phyloP scores from a whole-genome alignment of 2,329 filamentous ascomycete genomes.

The Tricladium varicosporioides region DNA sequence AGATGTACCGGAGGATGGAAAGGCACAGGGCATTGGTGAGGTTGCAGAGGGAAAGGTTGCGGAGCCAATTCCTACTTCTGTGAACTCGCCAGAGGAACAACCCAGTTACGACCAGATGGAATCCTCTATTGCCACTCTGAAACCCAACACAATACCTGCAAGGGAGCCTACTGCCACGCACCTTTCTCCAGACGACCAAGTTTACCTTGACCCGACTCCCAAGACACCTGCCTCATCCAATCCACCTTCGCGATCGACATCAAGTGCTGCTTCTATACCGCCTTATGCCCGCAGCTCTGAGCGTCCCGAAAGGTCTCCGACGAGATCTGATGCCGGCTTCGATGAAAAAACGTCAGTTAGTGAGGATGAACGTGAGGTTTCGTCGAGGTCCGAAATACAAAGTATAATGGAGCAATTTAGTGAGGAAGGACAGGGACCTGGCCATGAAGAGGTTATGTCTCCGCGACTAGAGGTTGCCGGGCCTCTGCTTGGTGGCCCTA shows the following conservation, averaged over 20 bases:
- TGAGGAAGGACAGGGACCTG: slow-evolving; percentile 68
- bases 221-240: slow-evolving; percentile 42
- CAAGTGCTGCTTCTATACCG: slow-evolving; percentile 34
- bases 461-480: slow-evolving; percentile 80
- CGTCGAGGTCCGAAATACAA: slow-evolving; percentile 83
- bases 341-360: slow-evolving; percentile 57
- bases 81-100: slow-evolving; percentile 1
- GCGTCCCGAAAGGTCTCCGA: slow-evolving; percentile 46
- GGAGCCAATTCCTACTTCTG: not conserved
- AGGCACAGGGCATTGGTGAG: not conserved
- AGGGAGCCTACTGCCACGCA: slow-evolving; percentile 7
- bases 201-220: slow-evolving; percentile 49
- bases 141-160: slow-evolving; percentile 21
- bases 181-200: slow-evolving; percentile 24
- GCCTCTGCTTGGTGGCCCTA: slow-evolving; percentile 65
- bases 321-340: slow-evolving; percentile 52
- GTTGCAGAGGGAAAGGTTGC: not conserved
- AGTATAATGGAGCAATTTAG: slow-evolving; percentile 97
- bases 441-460: slow-evolving; percentile 86
- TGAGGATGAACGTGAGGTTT: slow-evolving; percentile 65
- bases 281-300: slow-evolving; percentile 36
- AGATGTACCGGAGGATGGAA: not conserved
- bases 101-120: slow-evolving; percentile 29
- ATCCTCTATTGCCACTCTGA: slow-evolving; percentile 35
- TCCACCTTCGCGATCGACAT: slow-evolving; percentile 38